Evolutionary conservation across 2,329 filamentous ascomycete genomes (phyloP).

Genomic region (Aspergillus aculeatus): DNA sequence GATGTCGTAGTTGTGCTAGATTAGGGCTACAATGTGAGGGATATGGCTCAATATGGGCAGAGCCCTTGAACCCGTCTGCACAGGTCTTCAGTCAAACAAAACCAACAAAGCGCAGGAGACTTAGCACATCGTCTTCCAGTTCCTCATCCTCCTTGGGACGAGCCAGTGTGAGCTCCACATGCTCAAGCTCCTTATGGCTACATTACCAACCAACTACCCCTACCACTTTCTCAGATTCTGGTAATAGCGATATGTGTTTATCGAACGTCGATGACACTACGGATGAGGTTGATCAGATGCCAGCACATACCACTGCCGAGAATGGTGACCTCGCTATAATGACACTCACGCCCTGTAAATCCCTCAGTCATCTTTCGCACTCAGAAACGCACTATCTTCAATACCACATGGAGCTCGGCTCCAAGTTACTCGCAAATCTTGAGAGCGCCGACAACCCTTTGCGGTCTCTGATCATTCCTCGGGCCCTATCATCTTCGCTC

Average conservation of each 20-base stretch:
- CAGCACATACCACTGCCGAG: neutral
- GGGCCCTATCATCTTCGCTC: slow-evolving; percentile 37
- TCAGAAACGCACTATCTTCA: slow-evolving; percentile 38
- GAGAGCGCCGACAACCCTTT: slow-evolving; percentile 39
- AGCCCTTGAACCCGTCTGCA: slow-evolving; percentile 34
- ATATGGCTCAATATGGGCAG: slow-evolving; percentile 39
- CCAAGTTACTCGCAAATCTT: slow-evolving; percentile 36
- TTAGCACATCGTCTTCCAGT: slow-evolving; percentile 19
- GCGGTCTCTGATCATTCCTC: slow-evolving; percentile 36
- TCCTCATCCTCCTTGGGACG: slow-evolving; percentile 17
- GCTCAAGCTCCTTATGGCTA: slow-evolving; percentile 10
- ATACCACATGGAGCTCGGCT: slow-evolving; percentile 38
- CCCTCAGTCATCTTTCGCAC: slow-evolving; percentile 28
- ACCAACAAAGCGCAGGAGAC: slow-evolving; percentile 21
- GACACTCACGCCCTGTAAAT: slow-evolving; percentile 17
- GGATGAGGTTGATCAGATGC: neutral
- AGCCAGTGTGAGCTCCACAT: slow-evolving; percentile 9
- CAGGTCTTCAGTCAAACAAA: slow-evolving; percentile 27
- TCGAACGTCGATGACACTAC: slow-evolving; percentile 5
- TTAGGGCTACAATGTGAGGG: slow-evolving; percentile 38
- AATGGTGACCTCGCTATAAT: slow-evolving; percentile 9
- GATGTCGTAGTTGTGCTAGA: slow-evolving; percentile 33
- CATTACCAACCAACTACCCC: slow-evolving; percentile 2
- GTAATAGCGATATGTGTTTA: neutral
- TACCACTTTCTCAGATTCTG: slow-evolving; percentile 2